Evolutionary conservation across 306 rosid species (phyloP).

Genomic region (Spatholobus suberectus): DNA sequence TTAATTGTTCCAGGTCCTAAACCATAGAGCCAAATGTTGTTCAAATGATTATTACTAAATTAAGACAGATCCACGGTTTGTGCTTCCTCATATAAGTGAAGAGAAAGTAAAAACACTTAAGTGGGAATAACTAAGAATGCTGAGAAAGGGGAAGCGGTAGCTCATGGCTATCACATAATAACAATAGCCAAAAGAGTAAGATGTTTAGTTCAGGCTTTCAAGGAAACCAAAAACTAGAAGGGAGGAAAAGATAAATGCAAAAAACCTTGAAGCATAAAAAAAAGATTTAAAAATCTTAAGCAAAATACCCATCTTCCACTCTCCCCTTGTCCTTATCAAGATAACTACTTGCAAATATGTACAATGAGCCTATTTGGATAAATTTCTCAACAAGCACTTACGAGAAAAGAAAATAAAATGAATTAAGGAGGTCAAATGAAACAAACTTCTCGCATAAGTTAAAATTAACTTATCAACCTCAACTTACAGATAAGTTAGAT

Average conservation of each 20-base stretch:
- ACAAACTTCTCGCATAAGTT: background rate
- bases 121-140: constrained; percentile 11
- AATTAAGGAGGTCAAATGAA: no score
- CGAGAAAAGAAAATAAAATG: no score
- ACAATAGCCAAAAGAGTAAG: constrained; percentile 15
- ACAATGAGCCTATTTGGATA: background rate
- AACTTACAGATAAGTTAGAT: background rate
- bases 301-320: background rate
- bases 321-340: constrained; percentile 15
- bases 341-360: constrained; percentile 24
- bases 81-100: constrained; percentile 8
- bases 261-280: constrained; percentile 9
- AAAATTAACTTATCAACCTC: background rate
- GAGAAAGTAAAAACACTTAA: constrained; percentile 13
- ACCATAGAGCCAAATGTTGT: constrained; percentile 29
- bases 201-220: constrained; percentile 4
- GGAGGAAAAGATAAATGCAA: background rate
- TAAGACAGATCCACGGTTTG: background rate
- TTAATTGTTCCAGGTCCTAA: constrained; percentile 91
- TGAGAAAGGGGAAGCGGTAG: background rate
- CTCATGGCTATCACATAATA: constrained; percentile 16
- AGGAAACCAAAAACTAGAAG: background rate
- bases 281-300: background rate
- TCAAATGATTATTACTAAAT: constrained; percentile 15
- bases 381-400: background rate